These are phyloP conservation scores for Globisporangium heterothallicum DNA, from an alignment of 352 stramenopile genomes.

Conservation along the genomic window DNA sequence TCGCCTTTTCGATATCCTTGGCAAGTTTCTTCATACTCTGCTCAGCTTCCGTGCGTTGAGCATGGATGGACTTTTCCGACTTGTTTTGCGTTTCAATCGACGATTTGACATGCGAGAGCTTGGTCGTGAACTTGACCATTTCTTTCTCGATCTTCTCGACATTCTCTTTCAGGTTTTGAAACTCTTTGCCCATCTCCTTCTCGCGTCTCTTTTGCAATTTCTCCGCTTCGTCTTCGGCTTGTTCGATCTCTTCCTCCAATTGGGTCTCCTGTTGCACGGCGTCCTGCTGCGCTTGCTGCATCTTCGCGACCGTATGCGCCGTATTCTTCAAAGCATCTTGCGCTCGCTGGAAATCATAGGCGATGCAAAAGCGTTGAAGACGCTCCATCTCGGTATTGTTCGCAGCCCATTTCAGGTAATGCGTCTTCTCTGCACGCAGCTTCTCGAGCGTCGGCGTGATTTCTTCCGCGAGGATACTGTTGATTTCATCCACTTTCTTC, in stretches of 20 bases:
- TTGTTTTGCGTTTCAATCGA: conserved; percentile 68
- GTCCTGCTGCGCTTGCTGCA: conserved; percentile 83
- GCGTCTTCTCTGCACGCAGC: conserved; percentile 94
- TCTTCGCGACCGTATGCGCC: conserved; percentile 83
- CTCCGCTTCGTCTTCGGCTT: conserved; percentile 83
- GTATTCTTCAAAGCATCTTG: conserved; percentile 83
- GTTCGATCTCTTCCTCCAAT: conserved; percentile 60
- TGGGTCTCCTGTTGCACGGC: conserved; percentile 45
- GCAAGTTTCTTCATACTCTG: conserved; percentile 76
- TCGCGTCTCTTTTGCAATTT: conserved; percentile 66
- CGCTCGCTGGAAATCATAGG: conserved; percentile 91
- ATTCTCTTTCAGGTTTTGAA: conserved; percentile 75
- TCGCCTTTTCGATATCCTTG: conserved; percentile 74
- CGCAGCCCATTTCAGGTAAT: conserved; percentile 97
- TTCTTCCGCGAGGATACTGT: conserved; percentile 96
- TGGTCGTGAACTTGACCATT: conserved; percentile 79
- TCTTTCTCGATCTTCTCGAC: conserved; percentile 78
- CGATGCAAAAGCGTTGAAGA: conserved; percentile 96
- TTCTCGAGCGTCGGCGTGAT: conserved; percentile 99
- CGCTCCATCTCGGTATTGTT: conserved; percentile 98
- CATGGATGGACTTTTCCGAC: conserved; percentile 50
- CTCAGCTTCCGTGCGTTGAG: conserved; percentile 74
- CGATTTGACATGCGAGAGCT: conserved; percentile 66
- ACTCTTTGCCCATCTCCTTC: conserved; percentile 85
- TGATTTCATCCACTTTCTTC: conserved; percentile 99